phyloP scores from a whole-genome alignment of 1,284 basidiomycete genomes.

The Trichosporon asahii region DNA sequence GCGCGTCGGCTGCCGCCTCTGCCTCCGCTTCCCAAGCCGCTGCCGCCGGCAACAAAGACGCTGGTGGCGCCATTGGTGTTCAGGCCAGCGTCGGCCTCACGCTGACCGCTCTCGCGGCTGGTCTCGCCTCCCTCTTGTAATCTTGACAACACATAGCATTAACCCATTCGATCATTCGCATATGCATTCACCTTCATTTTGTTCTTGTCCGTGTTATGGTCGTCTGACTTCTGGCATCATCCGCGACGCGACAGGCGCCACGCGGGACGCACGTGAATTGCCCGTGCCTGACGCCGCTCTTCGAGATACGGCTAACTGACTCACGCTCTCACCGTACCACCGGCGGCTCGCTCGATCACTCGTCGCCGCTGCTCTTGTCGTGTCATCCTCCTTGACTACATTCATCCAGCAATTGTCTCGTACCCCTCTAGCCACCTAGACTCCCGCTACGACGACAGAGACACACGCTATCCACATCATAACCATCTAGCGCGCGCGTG shows the following conservation, averaged over 20 bases:
- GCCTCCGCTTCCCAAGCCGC: constrained; percentile 8
- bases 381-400: neutral
- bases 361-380: neutral
- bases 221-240: neutral
- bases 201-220: neutral
- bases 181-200: constrained; percentile 3
- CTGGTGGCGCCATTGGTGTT: neutral
- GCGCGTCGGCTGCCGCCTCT: constrained; percentile 13
- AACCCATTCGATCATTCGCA: neutral
- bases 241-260: neutral
- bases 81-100: neutral
- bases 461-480: neutral
- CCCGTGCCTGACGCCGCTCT: neutral
- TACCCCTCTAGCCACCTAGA: neutral
- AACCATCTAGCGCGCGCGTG: too few relatives aligned
- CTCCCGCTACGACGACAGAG: neutral
- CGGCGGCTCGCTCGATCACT: constrained; percentile 1
- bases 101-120: constrained; percentile 10
- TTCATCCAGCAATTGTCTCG: constrained; percentile 7
- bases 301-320: constrained; percentile 1
- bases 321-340: neutral
- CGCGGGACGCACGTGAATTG: neutral
- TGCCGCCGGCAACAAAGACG: neutral
- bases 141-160: neutral
- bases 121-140: constrained; percentile 8